phyloP scores from a whole-genome alignment of 768 basidiomycete species.

The Xerocomellus amylosporus region DNA sequence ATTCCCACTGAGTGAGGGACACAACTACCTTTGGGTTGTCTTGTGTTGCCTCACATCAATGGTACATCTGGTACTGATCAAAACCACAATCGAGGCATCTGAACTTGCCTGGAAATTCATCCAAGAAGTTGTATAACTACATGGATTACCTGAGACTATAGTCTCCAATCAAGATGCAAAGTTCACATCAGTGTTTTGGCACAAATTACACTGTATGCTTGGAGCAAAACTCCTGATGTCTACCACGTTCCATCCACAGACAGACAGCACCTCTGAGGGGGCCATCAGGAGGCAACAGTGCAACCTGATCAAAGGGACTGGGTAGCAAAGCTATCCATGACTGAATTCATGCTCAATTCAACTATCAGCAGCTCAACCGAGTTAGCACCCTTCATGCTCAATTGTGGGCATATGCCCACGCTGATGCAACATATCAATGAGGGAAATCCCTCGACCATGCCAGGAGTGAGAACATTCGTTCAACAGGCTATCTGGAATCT shows the following conservation, averaged over 20 bases:
- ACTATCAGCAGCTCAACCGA: background rate
- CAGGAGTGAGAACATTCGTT: too few species aligned
- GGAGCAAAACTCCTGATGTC: conserved; percentile 1
- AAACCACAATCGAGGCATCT: too few species aligned
- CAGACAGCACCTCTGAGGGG: background rate
- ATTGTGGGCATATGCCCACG: too few species aligned
- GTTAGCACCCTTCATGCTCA: background rate
- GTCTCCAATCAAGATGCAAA: conserved; percentile 29
- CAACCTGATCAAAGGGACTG: conserved; percentile 17
- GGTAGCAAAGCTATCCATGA: conserved; percentile 14
- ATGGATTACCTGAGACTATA: too few species aligned
- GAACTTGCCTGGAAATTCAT: too few species aligned
- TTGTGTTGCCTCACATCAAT: too few species aligned
- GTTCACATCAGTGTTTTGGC: conserved; percentile 31
- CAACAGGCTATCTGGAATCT: too few species aligned
- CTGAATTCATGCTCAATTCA: background rate
- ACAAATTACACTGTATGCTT: conserved; percentile 7
- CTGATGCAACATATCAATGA: background rate
- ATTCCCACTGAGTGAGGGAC: too few species aligned
- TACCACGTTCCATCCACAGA: conserved; percentile 5
- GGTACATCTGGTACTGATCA: too few species aligned
- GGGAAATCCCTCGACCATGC: background rate
- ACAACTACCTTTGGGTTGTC: too few species aligned
- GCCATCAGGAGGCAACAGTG: conserved; percentile 15
- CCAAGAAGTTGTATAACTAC: too few species aligned